Percentiles rank a stretch among this genome's conserved stretches.
These are phyloP conservation scores for Ophiostoma angusticollis DNA, from an alignment of 2,329 filamentous ascomycete genomes.

Conservation along the genomic window DNA sequence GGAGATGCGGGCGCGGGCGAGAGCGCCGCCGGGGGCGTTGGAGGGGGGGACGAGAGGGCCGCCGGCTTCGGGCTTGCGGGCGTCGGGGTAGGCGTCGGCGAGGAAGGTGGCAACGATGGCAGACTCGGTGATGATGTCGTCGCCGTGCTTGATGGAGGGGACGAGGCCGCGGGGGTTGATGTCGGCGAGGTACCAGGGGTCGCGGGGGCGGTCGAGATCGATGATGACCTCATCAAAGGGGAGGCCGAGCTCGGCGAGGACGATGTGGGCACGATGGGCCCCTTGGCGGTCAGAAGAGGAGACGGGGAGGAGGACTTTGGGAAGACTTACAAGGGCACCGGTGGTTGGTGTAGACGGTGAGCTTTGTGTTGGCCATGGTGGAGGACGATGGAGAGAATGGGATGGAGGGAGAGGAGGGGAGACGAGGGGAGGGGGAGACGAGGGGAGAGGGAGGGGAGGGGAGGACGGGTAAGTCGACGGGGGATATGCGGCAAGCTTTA, in stretches of 20 bases:
- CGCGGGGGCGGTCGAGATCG: conserved; percentile 55
- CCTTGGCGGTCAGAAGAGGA: conserved; percentile 9
- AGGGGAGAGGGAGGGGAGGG: too few relatives aligned
- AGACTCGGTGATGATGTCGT: conserved; percentile 60
- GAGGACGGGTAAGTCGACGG: too few relatives aligned
- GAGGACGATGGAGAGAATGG: background rate
- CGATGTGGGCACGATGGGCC: conserved; percentile 66
- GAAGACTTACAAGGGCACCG: conserved; percentile 13
- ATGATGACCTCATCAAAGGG: conserved; percentile 60
- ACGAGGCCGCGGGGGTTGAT: conserved; percentile 72
- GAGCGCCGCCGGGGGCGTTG: conserved; percentile 37
- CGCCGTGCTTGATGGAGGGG: conserved; percentile 53
- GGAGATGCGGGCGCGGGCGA: conserved; percentile 51
- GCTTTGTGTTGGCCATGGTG: conserved; percentile 10
- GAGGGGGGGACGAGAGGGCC: conserved; percentile 45
- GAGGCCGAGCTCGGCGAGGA: conserved; percentile 51
- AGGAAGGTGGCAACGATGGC: conserved; percentile 60
- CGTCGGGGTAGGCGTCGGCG: conserved; percentile 52
- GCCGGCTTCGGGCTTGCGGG: too few relatives aligned
- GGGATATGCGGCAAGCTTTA: too few relatives aligned
- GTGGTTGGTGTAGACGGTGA: conserved; percentile 16
- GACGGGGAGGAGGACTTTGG: background rate
- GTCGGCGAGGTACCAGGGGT: conserved; percentile 60
- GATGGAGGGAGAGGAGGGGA: background rate
- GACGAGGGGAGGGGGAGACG: too few relatives aligned